Evolutionary conservation across 257 asterid genomes (phyloP), one percentile per base, ranked within the genome.

Genomic region (Solanum peruvianum): DNA sequence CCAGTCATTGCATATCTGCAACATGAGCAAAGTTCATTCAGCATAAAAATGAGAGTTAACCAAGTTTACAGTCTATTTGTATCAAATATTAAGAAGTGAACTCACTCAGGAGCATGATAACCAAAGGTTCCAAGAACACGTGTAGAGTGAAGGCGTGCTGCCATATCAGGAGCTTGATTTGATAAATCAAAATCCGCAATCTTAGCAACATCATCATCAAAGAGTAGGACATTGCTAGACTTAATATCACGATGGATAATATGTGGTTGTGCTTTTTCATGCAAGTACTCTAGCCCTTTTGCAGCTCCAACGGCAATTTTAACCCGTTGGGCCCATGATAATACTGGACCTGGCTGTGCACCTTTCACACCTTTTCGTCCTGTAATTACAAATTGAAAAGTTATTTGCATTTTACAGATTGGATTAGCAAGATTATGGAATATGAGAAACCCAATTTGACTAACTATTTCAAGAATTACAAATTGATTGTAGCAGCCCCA

Each of bases 81-180:
- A 47, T 47, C n/a, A 45, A 56, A 81, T 31, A 42, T 31, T 41
- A 39, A 66, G 56, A 27, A 87, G 67, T 84, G 84, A 58, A 71
- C 96, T 82, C 88, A 95, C 98, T 95, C 97, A 2, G 98, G 97
- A 75, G 98, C 97, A 89, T 95, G 97, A 90, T 95, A 95, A 85
- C 98, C 97, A 39, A 95, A 95, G 86, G 97, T 95, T 73, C 98
- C 97, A 83, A 94, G 98, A 86, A 95, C 96, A 58, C 98, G 95
- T 86, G 98, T 93, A 37, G 98, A 95, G 87, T 95, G 98, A 90
- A 95, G 97, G 49, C 98, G 95, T 44, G 98, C 98, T 67, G 98
- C 98, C 88, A 88, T 91, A 84, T 93, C 94, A 76, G 98, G 98
- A 86, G 96, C 95, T 93, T 93, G 95, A 91, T 94, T 94, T 56